Evolutionary conservation across 2,329 filamentous ascomycete genomes (phyloP).

Genomic region (Fusarium burgessii): DNA sequence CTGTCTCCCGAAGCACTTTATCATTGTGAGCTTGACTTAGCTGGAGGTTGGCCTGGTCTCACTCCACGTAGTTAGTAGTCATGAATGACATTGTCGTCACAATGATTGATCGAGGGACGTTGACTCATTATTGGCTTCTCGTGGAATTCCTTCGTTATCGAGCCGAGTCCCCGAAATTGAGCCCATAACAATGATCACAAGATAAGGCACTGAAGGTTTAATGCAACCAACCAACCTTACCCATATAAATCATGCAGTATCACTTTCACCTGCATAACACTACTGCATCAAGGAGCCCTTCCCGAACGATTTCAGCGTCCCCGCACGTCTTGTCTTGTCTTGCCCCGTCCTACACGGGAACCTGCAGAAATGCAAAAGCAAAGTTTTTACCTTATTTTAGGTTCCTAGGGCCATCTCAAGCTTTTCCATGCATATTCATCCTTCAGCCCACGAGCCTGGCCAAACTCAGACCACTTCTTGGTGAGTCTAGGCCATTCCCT

Average conservation of each 20-base stretch:
- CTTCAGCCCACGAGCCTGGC: constrained; percentile 24
- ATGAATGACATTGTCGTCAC: constrained; percentile 1
- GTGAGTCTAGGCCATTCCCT: constrained; percentile 33
- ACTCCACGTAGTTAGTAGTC: constrained; percentile 3
- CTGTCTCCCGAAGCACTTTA: constrained; percentile 23
- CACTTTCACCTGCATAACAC: constrained; percentile 27
- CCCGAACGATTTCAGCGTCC: constrained; percentile 24
- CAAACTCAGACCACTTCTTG: constrained; percentile 23
- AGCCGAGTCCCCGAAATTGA: constrained; percentile 8
- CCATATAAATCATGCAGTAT: constrained; percentile 37
- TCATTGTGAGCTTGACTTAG: constrained; percentile 22
- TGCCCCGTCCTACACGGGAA: constrained; percentile 25
- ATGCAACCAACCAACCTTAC: constrained; percentile 9
- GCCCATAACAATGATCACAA: neutral
- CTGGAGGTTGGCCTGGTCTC: constrained; percentile 23
- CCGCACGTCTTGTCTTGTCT: neutral
- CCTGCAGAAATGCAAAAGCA: constrained; percentile 31
- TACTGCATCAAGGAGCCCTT: constrained; percentile 13
- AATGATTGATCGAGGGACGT: constrained; percentile 9
- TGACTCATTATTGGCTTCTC: constrained; percentile 1
- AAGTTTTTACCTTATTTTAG: constrained; percentile 7
- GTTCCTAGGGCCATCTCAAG: constrained; percentile 15
- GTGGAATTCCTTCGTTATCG: neutral
- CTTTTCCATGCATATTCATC: constrained; percentile 23
- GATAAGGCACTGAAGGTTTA: constrained; percentile 7